Percentiles rank a stretch among this genome's conserved stretches.
These are phyloP conservation scores for Taiozyma onychis DNA, from an alignment of 1,139 yeast genomes.

Conservation along the genomic window DNA sequence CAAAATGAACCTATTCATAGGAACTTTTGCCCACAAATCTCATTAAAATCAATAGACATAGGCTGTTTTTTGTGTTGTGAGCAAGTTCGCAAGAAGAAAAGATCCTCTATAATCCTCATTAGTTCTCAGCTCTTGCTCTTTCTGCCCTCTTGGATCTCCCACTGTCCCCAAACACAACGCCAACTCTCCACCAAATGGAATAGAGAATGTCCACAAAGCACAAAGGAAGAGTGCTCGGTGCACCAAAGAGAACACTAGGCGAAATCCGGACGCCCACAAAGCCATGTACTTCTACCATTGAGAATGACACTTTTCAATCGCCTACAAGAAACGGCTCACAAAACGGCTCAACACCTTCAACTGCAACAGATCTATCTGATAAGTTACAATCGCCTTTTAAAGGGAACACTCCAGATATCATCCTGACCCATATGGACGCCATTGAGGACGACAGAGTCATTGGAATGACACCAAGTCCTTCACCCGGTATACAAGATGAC, in stretches of 20 bases:
- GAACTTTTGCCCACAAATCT: background rate
- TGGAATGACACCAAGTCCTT: conserved; percentile 6
- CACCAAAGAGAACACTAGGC: background rate
- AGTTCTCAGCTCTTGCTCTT: background rate
- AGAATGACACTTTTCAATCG: background rate
- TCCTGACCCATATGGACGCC: conserved; percentile 13
- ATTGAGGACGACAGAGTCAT: conserved; percentile 5
- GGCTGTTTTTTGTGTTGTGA: background rate
- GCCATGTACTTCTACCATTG: background rate
- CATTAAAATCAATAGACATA: no score
- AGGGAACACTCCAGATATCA: conserved; percentile 9
- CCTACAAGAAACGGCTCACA: background rate
- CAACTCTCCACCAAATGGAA: background rate
- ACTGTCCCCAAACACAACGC: background rate
- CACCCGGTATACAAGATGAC: background rate
- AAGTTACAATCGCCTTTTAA: conserved; percentile 1
- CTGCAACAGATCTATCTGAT: background rate
- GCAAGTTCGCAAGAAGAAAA: no score
- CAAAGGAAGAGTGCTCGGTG: conserved; percentile 9
- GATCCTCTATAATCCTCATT: no score
- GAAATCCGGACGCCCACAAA: background rate
- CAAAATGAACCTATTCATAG: background rate
- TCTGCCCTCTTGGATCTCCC: background rate
- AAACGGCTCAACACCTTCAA: background rate
- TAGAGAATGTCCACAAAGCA: conserved; percentile 7